Evolutionary conservation across 2,329 filamentous ascomycete genomes (phyloP), one percentile per base, ranked within the genome.

Genomic region (Aaosphaeria arxii): DNA sequence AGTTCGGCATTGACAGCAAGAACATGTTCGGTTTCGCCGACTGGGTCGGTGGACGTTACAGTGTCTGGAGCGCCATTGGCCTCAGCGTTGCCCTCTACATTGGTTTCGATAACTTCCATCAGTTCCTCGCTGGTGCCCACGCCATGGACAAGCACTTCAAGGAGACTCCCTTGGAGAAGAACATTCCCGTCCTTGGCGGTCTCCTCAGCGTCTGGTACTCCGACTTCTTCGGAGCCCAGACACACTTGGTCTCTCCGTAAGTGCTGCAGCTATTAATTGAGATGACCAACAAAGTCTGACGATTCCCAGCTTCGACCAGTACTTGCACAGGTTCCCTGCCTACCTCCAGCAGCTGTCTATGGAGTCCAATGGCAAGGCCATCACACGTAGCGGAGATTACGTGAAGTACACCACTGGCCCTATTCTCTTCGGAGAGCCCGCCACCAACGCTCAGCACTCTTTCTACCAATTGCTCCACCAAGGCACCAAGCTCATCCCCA

Each of bases 11-110:
- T 66, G 92, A 97, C 77, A 87, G 86, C 76, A 92, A 92, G 82
- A 99, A 97, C 82, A 99, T 99, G 94, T 99, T 99, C 69, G 91
- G 91, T 63, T 99, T 99, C 71, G 91, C 92, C 75, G 95, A 89
- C 75, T 99, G 94, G 94, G 92, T 97, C 45, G 94, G 94, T 71
- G 94, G 94, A 49, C 88, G 94, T 51, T 99, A 99, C 83, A 96
- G 91, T 51, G 94, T 99, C 59, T 99, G 94, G 94, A 96, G 91
- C 61, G 94, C 94, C 71, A 99, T 99, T 67, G 94, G 94, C 61
- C 79, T 99, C 54, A 96, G 90, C 55, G 91, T 99, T 49, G 87
- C 87, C 61, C 81, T 99, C 58, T 96, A 96, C 79, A 88, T 99
- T 70, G 94, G 94, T 70, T 99, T 81, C 73, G 91, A 97, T 71